Base-by-base conservation (phyloP, 306 rosid species). In the Calophaca sinica region DNA sequence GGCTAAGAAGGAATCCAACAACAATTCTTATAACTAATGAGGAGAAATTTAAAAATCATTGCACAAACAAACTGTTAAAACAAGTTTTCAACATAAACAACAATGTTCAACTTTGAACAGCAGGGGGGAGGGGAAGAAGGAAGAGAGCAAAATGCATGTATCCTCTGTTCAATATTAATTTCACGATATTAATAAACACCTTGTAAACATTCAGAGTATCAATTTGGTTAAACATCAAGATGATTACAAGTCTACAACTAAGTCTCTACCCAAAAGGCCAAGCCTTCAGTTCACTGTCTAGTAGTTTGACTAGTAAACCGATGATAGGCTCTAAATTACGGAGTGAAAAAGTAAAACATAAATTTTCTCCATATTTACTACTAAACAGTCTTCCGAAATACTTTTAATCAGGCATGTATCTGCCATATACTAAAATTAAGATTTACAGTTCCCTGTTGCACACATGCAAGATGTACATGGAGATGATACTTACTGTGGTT, bases 401-500 rank as follows among this genome's bases (percentile, higher is more conserved):
- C 35, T 45, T 53, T 9, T 62, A 13, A 70, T 46, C 41, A 8
- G 54, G 12, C 50, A 55, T 33, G 38, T 28, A 38, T 73, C 51
- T 28, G 5, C 48, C 61, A 29, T 46, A 13, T 55, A 29, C 2
- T 3, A 20, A 14, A 48, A 41, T 5, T 65, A 72, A 39, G 65
- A 74, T 58, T 71, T 14, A 32, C 64, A 55, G 42, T 50, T 42
- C 14, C 35, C 59, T 62, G 33, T 69, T 42, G 13, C 73, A 59
- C 26, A 9, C 55, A 28, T 57, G 35, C 26, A 39, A 54, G 4
- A 26, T 7, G n/a, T 14, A 49, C 28, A 3, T 4, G 20, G 6
- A 58, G 26, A 53, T 2, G 41, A 60, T 14, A 70, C 93, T 62
- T 85, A 90, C 98, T 32, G 97, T 87, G 58, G 93, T 86, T 85